Percentiles rank a stretch among this genome's conserved stretches.
phyloP scores from a whole-genome alignment of 2,329 filamentous ascomycete genomes.

The Ophiosphaerella korrae region DNA sequence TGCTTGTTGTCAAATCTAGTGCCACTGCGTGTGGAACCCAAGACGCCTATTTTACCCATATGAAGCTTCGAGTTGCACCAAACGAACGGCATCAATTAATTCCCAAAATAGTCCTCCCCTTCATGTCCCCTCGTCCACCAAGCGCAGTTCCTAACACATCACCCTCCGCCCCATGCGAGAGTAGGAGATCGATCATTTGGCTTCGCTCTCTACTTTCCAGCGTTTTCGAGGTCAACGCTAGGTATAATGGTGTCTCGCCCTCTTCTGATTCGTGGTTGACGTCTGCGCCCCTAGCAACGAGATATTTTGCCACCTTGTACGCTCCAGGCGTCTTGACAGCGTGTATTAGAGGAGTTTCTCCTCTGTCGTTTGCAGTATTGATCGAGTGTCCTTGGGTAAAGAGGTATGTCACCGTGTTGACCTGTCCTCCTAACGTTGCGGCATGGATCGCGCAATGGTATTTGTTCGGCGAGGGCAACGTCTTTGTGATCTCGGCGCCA shows the following conservation, averaged over 20 bases:
- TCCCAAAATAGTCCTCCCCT: slow-evolving; percentile 29
- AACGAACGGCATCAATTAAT: background rate
- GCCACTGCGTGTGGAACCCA: too few relatives aligned
- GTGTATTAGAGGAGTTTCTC: slow-evolving; percentile 41
- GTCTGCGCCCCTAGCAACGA: slow-evolving; percentile 39
- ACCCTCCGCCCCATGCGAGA: slow-evolving; percentile 35
- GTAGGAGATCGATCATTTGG: slow-evolving; percentile 35
- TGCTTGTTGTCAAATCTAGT: too few relatives aligned
- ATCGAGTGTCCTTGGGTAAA: slow-evolving; percentile 32
- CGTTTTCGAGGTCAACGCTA: slow-evolving; percentile 20
- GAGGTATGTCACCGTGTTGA: slow-evolving; percentile 35
- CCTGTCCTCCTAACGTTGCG: slow-evolving; percentile 30
- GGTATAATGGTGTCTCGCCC: slow-evolving; percentile 30
- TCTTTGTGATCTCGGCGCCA: slow-evolving; percentile 35
- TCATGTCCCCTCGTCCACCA: slow-evolving; percentile 23
- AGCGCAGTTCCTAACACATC: slow-evolving; percentile 20
- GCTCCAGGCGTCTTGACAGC: slow-evolving; percentile 34
- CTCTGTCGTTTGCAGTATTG: slow-evolving; percentile 29
- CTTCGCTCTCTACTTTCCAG: slow-evolving; percentile 35
- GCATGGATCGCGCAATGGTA: slow-evolving; percentile 39
- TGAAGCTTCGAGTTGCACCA: too few relatives aligned
- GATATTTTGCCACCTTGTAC: slow-evolving; percentile 31
- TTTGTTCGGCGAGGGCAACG: slow-evolving; percentile 6
- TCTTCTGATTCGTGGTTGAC: slow-evolving; percentile 32
- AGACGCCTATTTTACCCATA: too few relatives aligned